Percentiles rank a stretch among this genome's conserved stretches.
phyloP scores from a whole-genome alignment of 2,329 filamentous ascomycete species.

The Fusarium sp. region DNA sequence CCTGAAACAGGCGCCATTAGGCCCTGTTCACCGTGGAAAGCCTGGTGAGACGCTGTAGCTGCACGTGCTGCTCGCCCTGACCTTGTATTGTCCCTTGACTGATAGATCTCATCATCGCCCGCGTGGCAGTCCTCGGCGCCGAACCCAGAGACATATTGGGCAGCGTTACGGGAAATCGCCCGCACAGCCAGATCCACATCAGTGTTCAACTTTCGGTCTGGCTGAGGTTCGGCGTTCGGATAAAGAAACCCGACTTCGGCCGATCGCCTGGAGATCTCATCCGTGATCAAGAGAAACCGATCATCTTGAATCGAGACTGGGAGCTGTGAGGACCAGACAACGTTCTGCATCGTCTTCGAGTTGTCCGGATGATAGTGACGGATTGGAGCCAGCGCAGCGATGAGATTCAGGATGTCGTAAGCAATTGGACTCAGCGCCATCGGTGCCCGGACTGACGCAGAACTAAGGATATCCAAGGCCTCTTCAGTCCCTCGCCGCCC shows the following conservation, averaged over 20 bases:
- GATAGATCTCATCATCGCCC: slow-evolving; percentile 21
- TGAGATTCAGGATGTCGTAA: background rate
- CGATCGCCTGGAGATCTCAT: background rate
- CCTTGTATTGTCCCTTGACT: background rate
- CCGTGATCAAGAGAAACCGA: slow-evolving; percentile 48
- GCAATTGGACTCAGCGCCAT: background rate
- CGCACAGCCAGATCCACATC: slow-evolving; percentile 18
- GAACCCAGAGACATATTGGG: slow-evolving; percentile 22
- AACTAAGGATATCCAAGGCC: slow-evolving; percentile 61
- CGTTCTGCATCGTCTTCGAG: slow-evolving; percentile 58
- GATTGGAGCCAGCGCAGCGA: slow-evolving; percentile 6
- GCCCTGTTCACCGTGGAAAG: too few species aligned
- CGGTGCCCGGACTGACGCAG: slow-evolving; percentile 59
- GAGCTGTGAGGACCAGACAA: slow-evolving; percentile 56
- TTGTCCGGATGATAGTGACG: slow-evolving; percentile 61
- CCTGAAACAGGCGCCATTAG: background rate
- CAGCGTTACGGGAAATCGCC: slow-evolving; percentile 23
- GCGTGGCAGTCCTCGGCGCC: slow-evolving; percentile 36
- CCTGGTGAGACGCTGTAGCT: background rate
- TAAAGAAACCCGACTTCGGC: slow-evolving; percentile 21
- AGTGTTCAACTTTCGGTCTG: too few species aligned
- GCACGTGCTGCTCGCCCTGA: background rate
- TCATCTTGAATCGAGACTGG: slow-evolving; percentile 59
- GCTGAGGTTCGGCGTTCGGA: background rate
- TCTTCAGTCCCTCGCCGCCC: slow-evolving; percentile 66